Evolutionary conservation across 169 alveolate genomes (phyloP).

Genomic region (Plasmodium inui): DNA sequence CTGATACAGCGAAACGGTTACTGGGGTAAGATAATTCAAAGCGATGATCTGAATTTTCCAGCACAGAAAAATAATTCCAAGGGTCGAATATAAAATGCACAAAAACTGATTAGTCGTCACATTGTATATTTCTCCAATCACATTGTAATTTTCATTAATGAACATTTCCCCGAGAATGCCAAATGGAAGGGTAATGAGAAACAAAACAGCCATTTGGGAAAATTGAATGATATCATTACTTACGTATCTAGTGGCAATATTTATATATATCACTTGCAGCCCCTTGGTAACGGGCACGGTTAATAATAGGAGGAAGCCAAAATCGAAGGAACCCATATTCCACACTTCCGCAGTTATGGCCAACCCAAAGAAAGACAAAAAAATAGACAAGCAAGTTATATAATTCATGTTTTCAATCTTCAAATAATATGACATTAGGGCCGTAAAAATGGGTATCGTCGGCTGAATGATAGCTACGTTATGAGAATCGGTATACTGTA

Average conservation of each 20-base stretch:
- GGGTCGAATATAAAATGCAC: conserved; percentile 76
- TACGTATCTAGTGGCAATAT: conserved; percentile 73
- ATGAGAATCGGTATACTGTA: conserved; percentile 75
- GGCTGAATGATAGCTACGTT: conserved; percentile 77
- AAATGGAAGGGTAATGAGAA: conserved; percentile 63
- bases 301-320: conserved; percentile 50
- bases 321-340: conserved; percentile 28
- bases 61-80: conserved; percentile 66
- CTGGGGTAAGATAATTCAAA: conserved; percentile 74
- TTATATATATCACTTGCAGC: conserved; percentile 70
- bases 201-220: conserved; percentile 54
- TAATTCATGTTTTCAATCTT: conserved; percentile 73
- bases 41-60: conserved; percentile 80
- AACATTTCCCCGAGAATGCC: conserved; percentile 76
- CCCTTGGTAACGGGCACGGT: conserved; percentile 73
- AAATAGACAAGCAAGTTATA: conserved; percentile 59
- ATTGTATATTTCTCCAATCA: conserved; percentile 19
- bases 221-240: conserved; percentile 74
- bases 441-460: conserved; percentile 79
- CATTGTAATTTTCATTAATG: conserved; percentile 32
- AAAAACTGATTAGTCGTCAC: conserved; percentile 17
- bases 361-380: conserved; percentile 76
- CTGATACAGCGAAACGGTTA: conserved; percentile 78
- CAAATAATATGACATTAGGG: conserved; percentile 75
- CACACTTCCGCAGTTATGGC: conserved; percentile 76